phyloP scores from a whole-genome alignment of 2,329 filamentous ascomycete species.

The Nothopassalora personata region DNA sequence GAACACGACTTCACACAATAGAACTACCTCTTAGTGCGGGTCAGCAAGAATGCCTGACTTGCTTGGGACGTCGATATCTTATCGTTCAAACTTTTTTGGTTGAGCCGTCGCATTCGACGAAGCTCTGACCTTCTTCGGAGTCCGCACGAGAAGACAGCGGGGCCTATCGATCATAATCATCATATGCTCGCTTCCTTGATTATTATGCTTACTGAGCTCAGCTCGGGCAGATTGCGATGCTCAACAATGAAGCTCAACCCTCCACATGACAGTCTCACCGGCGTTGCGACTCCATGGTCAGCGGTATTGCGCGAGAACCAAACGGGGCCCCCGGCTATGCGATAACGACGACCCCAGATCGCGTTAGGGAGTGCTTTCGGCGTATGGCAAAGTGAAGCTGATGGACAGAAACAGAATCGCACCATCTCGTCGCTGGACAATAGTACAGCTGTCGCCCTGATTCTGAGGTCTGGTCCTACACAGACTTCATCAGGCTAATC shows the following conservation, averaged over 20 bases:
- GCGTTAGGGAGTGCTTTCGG: neutral
- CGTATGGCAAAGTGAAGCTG: neutral
- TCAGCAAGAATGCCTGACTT: neutral
- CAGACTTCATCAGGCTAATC: conserved; percentile 10
- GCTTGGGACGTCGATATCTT: neutral
- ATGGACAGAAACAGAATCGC: neutral
- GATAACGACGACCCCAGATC: neutral
- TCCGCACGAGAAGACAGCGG: neutral
- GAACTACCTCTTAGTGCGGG: neutral
- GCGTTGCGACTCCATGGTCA: neutral
- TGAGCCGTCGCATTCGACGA: neutral
- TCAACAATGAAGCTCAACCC: neutral
- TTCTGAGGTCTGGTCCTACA: conserved; percentile 4
- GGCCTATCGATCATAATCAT: neutral
- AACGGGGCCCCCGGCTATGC: neutral
- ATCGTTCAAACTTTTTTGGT: neutral
- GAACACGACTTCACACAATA: neutral
- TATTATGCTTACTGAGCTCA: neutral
- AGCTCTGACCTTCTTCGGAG: neutral
- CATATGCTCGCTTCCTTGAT: neutral
- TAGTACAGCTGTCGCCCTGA: conserved; percentile 8
- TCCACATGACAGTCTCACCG: neutral
- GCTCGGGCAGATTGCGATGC: neutral
- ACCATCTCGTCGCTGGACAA: neutral
- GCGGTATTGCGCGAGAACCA: neutral